Percentiles rank a stretch among this genome's conserved stretches.
These are phyloP conservation scores for Citropsis articulata DNA, from an alignment of 345 rosid species.

Conservation along the genomic window DNA sequence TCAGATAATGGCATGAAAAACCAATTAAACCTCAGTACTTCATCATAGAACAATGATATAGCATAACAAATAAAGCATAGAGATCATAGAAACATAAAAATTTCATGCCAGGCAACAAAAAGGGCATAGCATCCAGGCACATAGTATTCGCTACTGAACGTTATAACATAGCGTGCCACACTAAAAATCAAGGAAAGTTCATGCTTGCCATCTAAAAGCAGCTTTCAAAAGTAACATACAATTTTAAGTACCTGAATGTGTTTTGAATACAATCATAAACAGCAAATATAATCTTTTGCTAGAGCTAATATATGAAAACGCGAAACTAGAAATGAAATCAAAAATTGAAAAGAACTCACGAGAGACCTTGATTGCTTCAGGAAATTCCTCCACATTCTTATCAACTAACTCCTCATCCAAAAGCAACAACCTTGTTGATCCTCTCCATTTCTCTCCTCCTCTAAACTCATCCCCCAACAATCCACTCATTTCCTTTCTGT, in stretches of 20 bases:
- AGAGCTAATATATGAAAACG: not conserved
- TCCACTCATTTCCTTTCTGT: constrained; percentile 52
- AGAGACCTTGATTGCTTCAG: constrained; percentile 82
- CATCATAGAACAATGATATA: not conserved
- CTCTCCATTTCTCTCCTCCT: constrained; percentile 65
- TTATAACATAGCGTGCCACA: not conserved
- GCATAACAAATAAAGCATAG: not conserved
- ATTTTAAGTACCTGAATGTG: not conserved
- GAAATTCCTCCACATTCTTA: constrained; percentile 58
- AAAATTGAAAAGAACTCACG: constrained; percentile 10
- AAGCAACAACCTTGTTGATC: constrained; percentile 84
- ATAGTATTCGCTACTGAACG: not conserved
- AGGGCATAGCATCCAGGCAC: not conserved
- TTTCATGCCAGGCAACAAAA: not conserved
- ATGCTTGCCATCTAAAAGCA: not conserved
- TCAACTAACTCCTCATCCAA: constrained; percentile 66
- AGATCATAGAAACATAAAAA: not conserved
- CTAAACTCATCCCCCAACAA: constrained; percentile 68
- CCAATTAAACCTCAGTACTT: not conserved
- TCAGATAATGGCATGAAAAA: not conserved
- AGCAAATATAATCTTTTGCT: not conserved
- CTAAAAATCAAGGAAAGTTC: not conserved
- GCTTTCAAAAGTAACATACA: not conserved
- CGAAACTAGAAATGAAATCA: not conserved
- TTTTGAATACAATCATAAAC: not conserved